Base-by-base conservation (phyloP, 2,329 filamentous ascomycete species). In the Didymella glomerata region DNA sequence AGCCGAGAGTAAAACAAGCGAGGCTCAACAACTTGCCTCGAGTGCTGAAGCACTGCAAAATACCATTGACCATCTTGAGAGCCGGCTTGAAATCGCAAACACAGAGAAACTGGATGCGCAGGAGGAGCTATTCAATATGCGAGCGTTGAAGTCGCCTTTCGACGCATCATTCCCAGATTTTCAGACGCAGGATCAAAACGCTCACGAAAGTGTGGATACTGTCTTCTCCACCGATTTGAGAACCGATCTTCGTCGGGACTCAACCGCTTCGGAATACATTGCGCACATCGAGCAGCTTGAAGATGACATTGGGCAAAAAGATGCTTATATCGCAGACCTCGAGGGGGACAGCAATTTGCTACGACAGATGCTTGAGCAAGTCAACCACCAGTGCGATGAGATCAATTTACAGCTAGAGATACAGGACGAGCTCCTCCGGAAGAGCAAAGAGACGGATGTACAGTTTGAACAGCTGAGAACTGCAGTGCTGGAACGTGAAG, bases 21-120 rank as follows among this genome's bases (percentile, higher is more conserved):
- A 70, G 57, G 65, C 67, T 40, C 68, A 72, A 42, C 62, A 68
- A 28, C 55, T 71, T 13, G 67, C 68, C 36, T 71, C 71, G 56
- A 68, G 45, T 32, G 62, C 57, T 3, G 58, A 74, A 51, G 69
- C 73, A 4, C 58, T 79, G 34, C 74, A 76, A 45, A 78, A 77
- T 47, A 75, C 72, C 0, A 70, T 77, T 8, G 71, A 74, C 16
- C 70, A 78, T 48, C 68, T 81, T 6, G 77, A 80, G 48, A 72
- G 68, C 18, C 72, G 78, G 8, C 65, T 81, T 32, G 72, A 76
- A 32, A 66, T 75, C 14, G 74, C 78, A 20, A 81, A 82, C 57
- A 70, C 72, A 16, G 72, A 78, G 54, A 79, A 77, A 51, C 44
- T 79, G 0, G 80, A 82, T 56, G 75, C 76, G 11, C 72, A 78